phyloP scores from a whole-genome alignment of 352 stramenopile genomes.

The Pythium guiyangense region DNA sequence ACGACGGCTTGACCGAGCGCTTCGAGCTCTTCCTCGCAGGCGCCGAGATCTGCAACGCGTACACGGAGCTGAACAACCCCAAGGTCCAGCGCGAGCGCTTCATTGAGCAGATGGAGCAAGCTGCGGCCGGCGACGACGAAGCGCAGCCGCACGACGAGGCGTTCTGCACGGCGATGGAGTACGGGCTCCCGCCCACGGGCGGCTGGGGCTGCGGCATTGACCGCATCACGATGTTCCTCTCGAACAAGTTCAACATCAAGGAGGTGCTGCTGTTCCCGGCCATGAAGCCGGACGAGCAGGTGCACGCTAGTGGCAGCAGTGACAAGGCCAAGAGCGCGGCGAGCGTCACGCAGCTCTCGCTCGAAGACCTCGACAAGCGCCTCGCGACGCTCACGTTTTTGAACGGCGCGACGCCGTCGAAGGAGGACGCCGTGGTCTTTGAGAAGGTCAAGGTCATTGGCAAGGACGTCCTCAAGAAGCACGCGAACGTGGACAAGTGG shows the following conservation, averaged over 20 bases:
- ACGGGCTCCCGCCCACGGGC: slow-evolving; percentile 97
- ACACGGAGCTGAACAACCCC: slow-evolving; percentile 98
- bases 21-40: slow-evolving; percentile 99
- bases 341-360: slow-evolving; percentile 2
- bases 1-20: slow-evolving; percentile 92
- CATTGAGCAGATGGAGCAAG: slow-evolving; percentile 77
- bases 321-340: slow-evolving; percentile 3
- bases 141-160: slow-evolving; percentile 93
- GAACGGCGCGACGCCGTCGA: too few species aligned
- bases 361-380: too few species aligned
- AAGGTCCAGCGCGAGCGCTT: slow-evolving; percentile 85
- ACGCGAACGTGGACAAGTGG: too few species aligned
- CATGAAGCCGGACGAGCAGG: slow-evolving; percentile 96
- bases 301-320: slow-evolving; percentile 8
- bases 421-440: too few species aligned
- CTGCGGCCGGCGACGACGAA: slow-evolving; percentile 76
- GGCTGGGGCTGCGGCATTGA: slow-evolving; percentile 98
- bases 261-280: slow-evolving; percentile 99
- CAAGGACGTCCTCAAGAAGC: too few species aligned
- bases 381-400: too few species aligned
- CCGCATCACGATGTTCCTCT: slow-evolving; percentile 96
- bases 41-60: slow-evolving; percentile 97
- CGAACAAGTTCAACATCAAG: slow-evolving; percentile 94
- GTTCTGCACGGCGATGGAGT: slow-evolving; percentile 93
- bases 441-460: too few species aligned